phyloP scores from a whole-genome alignment of 768 basidiomycete genomes.

The Trametes villosa region DNA sequence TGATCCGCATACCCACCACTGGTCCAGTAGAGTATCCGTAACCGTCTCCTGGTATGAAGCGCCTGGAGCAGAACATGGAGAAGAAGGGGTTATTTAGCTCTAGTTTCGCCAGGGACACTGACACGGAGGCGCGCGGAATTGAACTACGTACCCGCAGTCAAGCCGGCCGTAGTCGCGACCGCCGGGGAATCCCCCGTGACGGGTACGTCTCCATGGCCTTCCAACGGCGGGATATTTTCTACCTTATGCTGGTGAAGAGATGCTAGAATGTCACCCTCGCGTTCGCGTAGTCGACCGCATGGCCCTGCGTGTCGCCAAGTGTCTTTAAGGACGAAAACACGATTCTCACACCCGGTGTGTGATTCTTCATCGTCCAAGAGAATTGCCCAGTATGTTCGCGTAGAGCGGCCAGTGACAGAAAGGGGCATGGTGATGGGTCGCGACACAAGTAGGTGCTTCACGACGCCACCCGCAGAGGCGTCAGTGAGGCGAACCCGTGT shows the following conservation, averaged over 20 bases:
- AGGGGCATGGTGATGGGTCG: constrained; percentile 1
- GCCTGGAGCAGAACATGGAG: too few relatives aligned
- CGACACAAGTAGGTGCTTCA: constrained; percentile 3
- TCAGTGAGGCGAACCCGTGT: neutral
- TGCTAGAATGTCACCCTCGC: neutral
- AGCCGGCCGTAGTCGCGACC: too few relatives aligned
- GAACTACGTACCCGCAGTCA: too few relatives aligned
- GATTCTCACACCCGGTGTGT: too few relatives aligned
- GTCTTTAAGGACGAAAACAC: constrained; percentile 15
- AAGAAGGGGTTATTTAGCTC: too few relatives aligned
- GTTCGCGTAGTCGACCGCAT: neutral
- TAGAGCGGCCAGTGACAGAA: constrained; percentile 3
- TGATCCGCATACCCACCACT: neutral
- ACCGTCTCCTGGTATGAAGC: neutral
- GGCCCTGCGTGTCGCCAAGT: constrained; percentile 6
- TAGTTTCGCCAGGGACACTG: too few relatives aligned
- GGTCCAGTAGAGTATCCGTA: neutral
- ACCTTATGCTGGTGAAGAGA: neutral
- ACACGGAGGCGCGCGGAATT: too few relatives aligned
- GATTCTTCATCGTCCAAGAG: neutral
- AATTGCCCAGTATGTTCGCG: constrained; percentile 15
- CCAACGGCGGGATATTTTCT: neutral
- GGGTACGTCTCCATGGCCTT: constrained; percentile 3
- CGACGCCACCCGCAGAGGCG: neutral
- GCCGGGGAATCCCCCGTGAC: neutral